Percentiles rank a stretch among this genome's conserved stretches.
Evolutionary conservation across 2,329 filamentous ascomycete species (phyloP).

Genomic region (Rhynchosporium graminicola): DNA sequence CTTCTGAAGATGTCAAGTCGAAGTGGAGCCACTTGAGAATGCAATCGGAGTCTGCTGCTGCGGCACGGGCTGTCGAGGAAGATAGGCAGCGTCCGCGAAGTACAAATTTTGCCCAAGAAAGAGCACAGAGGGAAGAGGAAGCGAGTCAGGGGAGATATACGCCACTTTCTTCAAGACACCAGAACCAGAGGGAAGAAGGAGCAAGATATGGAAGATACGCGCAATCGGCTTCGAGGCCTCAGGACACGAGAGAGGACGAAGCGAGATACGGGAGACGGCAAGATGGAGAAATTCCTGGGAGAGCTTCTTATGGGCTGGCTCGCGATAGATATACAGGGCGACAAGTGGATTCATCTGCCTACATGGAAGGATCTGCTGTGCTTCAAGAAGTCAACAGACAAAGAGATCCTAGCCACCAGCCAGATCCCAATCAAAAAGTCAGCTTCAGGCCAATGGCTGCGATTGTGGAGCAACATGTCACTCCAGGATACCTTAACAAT

Average conservation of each 20-base stretch:
- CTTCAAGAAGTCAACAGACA: conserved; percentile 1
- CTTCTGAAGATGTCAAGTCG: conserved; percentile 3
- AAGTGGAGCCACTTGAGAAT: conserved; percentile 29
- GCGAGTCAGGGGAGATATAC: conserved; percentile 32
- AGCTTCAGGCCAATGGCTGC: background rate
- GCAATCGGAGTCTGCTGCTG: conserved; percentile 16
- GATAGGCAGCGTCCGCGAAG: background rate
- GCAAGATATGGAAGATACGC: no score
- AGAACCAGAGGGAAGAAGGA: no score
- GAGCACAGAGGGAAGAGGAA: conserved; percentile 35
- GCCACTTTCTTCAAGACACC: conserved; percentile 24
- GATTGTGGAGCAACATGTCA: background rate
- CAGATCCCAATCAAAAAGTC: background rate
- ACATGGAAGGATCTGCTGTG: background rate
- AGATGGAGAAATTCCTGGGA: background rate
- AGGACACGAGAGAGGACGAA: conserved; percentile 30
- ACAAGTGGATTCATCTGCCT: background rate
- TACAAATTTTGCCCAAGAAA: conserved; percentile 27
- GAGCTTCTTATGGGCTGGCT: background rate
- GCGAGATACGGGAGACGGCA: conserved; percentile 23
- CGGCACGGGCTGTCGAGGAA: background rate
- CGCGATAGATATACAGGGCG: background rate
- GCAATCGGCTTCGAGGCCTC: no score
- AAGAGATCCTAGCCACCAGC: background rate
- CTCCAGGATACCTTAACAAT: background rate